These are phyloP conservation scores for Tolypocladium capitatum DNA, from an alignment of 2,329 filamentous ascomycete species.

Conservation along the genomic window DNA sequence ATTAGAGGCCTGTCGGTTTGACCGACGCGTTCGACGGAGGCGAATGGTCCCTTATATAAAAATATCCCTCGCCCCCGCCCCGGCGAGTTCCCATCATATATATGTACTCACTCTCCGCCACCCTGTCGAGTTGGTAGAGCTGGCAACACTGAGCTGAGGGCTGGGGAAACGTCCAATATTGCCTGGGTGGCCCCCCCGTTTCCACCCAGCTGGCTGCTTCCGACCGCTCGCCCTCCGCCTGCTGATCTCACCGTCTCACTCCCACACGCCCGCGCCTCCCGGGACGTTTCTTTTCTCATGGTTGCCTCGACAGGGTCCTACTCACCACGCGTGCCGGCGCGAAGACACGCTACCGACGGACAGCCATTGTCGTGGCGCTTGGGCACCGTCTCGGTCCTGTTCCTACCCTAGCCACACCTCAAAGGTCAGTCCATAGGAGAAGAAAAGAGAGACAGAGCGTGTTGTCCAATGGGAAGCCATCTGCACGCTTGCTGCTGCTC, in stretches of 20 bases:
- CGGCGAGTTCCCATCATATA: slow-evolving; percentile 4
- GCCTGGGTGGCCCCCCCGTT: background rate
- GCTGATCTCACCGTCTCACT: slow-evolving; percentile 3
- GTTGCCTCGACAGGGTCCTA: slow-evolving; percentile 2
- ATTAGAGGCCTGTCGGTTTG: background rate
- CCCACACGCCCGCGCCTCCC: background rate
- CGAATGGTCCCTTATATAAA: slow-evolving; percentile 6
- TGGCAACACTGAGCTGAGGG: slow-evolving; percentile 5
- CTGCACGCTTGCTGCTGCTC: background rate
- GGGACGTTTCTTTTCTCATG: slow-evolving; percentile 5
- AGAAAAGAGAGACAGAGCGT: slow-evolving; percentile 2
- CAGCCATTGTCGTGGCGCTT: slow-evolving; percentile 1
- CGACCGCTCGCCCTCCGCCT: slow-evolving; percentile 1
- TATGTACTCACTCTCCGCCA: slow-evolving; percentile 4
- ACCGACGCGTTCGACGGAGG: slow-evolving; percentile 1
- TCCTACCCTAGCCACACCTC: slow-evolving; percentile 3
- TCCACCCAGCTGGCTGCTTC: slow-evolving; percentile 1
- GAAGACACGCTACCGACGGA: slow-evolving; percentile 1
- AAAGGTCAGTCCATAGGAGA: slow-evolving; percentile 2
- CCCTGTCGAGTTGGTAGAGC: slow-evolving; percentile 4
- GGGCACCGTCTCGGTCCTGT: slow-evolving; percentile 1
- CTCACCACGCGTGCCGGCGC: slow-evolving; percentile 1
- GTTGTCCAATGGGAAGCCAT: slow-evolving; percentile 4
- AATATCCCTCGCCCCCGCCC: slow-evolving; percentile 7
- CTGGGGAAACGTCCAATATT: slow-evolving; percentile 1